phyloP scores from a whole-genome alignment of 225 moss, liverwort and hornwort species.

The Anthoceros angustus region DNA sequence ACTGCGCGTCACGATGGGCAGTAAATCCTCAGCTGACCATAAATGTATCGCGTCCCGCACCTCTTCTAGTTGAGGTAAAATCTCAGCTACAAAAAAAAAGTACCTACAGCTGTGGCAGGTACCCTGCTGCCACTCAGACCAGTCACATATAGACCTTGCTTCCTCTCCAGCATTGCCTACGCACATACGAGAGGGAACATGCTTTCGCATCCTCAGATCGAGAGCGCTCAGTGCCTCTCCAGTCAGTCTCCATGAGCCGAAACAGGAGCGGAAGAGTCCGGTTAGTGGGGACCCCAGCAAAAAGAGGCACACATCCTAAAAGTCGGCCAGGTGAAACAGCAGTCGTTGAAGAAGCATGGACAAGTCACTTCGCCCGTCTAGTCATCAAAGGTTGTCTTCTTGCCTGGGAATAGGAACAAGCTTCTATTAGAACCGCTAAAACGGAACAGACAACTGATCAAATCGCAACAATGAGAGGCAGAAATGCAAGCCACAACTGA shows the following conservation, averaged over 20 bases:
- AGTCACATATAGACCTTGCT: not conserved
- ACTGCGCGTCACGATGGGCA: too few relatives aligned
- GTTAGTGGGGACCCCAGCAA: too few relatives aligned
- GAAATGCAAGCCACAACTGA: not conserved
- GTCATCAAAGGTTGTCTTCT: slow-evolving; percentile 2
- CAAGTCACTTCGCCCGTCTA: not conserved
- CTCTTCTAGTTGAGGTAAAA: not conserved
- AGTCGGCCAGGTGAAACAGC: not conserved
- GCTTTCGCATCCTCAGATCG: not conserved
- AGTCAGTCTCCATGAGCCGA: not conserved
- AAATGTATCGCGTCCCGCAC: not conserved
- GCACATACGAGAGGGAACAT: too few relatives aligned
- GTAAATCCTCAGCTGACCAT: not conserved
- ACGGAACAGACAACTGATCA: not conserved
- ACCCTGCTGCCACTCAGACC: not conserved
- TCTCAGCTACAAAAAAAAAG: not conserved
- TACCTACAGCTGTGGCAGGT: not conserved
- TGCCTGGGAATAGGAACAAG: not conserved
- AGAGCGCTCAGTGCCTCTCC: not conserved
- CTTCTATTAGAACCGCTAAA: not conserved
- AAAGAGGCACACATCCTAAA: too few relatives aligned
- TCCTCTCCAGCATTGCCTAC: too few relatives aligned
- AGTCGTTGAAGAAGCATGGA: not conserved
- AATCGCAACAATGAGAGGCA: not conserved
- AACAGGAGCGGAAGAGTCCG: not conserved